A percentile compares a stretch with the other conserved stretches of the same genome.
Conservation (phyloP, 2,329 filamentous ascomycete genomes). For the Lasiodiplodia citricola region DNA sequence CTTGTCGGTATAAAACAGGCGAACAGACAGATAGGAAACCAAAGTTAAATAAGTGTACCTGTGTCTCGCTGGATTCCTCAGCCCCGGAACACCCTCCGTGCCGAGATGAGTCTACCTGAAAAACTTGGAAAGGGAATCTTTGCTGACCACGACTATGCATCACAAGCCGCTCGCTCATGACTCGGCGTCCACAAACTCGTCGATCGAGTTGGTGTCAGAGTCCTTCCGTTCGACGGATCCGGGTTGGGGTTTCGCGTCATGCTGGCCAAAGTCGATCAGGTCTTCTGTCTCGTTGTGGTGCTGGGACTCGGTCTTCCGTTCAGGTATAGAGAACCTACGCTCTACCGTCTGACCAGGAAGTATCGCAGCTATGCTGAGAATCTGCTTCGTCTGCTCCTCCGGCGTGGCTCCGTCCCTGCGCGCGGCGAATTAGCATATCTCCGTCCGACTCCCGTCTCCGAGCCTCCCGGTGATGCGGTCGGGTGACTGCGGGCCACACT, state of each 20-base stretch:
- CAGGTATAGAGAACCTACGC: slow-evolving; percentile 62
- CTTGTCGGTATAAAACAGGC: slow-evolving; percentile 22
- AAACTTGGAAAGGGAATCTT: slow-evolving; percentile 14
- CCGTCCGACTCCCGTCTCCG: slow-evolving; percentile 3
- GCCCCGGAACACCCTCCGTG: slow-evolving; percentile 1
- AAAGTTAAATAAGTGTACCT: slow-evolving; percentile 25
- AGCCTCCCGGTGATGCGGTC: neutral
- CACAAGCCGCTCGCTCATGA: slow-evolving; percentile 33
- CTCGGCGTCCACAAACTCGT: slow-evolving; percentile 56
- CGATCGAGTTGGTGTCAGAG: slow-evolving; percentile 49
- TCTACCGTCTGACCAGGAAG: slow-evolving; percentile 70
- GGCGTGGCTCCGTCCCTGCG: slow-evolving; percentile 67
- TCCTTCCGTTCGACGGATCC: slow-evolving; percentile 43
- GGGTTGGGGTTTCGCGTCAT: slow-evolving; percentile 35
- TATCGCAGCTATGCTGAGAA: slow-evolving; percentile 84
- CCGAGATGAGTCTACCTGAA: slow-evolving; percentile 17
- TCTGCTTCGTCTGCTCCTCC: slow-evolving; percentile 76
- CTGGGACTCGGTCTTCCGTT: slow-evolving; percentile 44
- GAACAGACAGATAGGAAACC: slow-evolving; percentile 14
- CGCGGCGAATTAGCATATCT: slow-evolving; percentile 25
- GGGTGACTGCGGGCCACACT: neutral
- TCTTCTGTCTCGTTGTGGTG: slow-evolving; percentile 40
- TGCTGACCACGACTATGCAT: neutral
- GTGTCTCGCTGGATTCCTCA: neutral
- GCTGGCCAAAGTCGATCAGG: slow-evolving; percentile 65